Percentiles rank a stretch among this genome's conserved stretches.
Evolutionary conservation across 2,329 filamentous ascomycete species (phyloP).

Genomic region (Elsinoe ampelina): DNA sequence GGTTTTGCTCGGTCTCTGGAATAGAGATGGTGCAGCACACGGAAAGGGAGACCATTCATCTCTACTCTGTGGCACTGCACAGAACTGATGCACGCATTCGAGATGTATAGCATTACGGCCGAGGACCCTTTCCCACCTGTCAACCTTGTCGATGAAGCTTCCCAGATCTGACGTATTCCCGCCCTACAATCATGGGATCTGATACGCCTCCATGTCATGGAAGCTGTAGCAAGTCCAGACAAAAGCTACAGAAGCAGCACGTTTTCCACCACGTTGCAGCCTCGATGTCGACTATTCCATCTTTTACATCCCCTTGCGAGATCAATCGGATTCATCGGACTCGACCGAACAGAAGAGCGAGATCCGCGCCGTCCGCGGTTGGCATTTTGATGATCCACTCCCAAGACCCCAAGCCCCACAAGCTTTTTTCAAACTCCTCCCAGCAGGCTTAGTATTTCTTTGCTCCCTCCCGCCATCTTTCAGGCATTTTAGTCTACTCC

Average conservation of each 20-base stretch:
- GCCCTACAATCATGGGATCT: neutral
- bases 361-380: neutral
- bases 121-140: too few relatives aligned
- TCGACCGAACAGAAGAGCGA: neutral
- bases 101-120: too few relatives aligned
- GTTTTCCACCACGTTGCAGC: neutral
- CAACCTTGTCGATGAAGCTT: neutral
- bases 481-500: neutral
- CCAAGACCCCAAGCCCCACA: neutral
- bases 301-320: neutral
- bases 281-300: neutral
- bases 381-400: neutral
- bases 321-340: neutral
- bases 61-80: too few relatives aligned
- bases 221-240: neutral
- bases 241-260: neutral
- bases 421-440: constrained; percentile 1
- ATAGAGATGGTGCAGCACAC: too few relatives aligned
- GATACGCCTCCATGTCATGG: neutral
- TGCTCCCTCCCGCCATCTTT: neutral
- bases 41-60: too few relatives aligned
- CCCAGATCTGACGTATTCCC: neutral
- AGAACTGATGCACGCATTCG: too few relatives aligned
- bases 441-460: neutral
- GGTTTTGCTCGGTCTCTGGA: too few relatives aligned